Evolutionary conservation across 2,329 filamentous ascomycete species (phyloP).

Genomic region (Diaporthe vexans): DNA sequence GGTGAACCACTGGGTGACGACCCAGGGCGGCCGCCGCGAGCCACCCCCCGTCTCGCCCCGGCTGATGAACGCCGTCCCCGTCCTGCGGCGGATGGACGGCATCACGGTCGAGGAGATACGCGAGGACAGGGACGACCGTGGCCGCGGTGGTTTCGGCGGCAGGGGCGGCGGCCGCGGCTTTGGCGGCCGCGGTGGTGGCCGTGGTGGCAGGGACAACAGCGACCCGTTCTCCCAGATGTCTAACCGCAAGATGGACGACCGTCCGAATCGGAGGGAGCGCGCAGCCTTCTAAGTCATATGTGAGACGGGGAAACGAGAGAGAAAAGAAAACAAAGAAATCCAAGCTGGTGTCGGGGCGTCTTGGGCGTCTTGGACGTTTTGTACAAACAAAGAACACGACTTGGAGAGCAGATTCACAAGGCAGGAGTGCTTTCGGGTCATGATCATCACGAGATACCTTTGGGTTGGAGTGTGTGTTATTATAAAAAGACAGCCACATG

Average conservation of each 20-base stretch:
- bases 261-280: neutral
- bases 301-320: neutral
- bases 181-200: slow-evolving; percentile 1
- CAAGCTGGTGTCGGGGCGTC: neutral
- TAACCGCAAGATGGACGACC: neutral
- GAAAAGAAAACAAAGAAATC: neutral
- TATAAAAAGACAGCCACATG: slow-evolving; percentile 1
- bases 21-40: slow-evolving; percentile 65
- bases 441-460: neutral
- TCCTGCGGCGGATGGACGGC: slow-evolving; percentile 48
- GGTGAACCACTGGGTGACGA: slow-evolving; percentile 66
- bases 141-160: slow-evolving; percentile 30
- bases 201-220: neutral
- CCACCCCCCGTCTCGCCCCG: slow-evolving; percentile 57
- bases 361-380: neutral
- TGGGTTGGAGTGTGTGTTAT: slow-evolving; percentile 10
- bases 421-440: neutral
- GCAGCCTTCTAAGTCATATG: slow-evolving; percentile 28
- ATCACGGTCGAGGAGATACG: slow-evolving; percentile 52
- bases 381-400: slow-evolving; percentile 26
- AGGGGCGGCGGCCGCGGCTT: slow-evolving; percentile 7
- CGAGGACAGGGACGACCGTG: slow-evolving; percentile 1
- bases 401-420: neutral
- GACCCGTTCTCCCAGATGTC: slow-evolving; percentile 37
- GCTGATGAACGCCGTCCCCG: slow-evolving; percentile 48